Conservation (phyloP, 2,329 filamentous ascomycete genomes). For the Kalmusia sp. region DNA sequence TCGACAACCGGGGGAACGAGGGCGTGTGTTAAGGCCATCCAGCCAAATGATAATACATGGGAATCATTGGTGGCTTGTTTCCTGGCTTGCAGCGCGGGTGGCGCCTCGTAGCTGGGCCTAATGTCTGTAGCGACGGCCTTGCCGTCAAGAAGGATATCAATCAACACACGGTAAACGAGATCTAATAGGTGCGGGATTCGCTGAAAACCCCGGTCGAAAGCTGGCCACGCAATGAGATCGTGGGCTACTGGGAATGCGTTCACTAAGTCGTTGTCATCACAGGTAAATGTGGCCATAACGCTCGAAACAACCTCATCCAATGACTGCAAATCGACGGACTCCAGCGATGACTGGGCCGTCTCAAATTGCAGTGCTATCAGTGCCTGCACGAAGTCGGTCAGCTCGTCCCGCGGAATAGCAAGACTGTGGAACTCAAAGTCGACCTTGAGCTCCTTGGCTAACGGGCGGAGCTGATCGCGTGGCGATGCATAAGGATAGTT, state of each 20-base stretch:
- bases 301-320: neutral
- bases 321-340: neutral
- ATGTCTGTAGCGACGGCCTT: neutral
- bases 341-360: neutral
- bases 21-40: neutral
- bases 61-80: neutral
- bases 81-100: neutral
- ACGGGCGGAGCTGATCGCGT: neutral
- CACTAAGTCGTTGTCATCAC: neutral
- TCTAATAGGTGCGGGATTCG: neutral
- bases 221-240: neutral
- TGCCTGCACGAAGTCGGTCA: neutral
- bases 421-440: constrained; percentile 1
- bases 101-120: neutral
- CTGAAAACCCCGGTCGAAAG: neutral
- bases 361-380: neutral
- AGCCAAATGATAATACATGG: neutral
- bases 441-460: constrained; percentile 1
- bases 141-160: neutral
- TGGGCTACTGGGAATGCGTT: neutral
- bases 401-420: neutral
- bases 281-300: neutral
- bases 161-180: neutral
- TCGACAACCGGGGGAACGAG: neutral
- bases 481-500: neutral